Evolutionary conservation across 345 rosid genomes (phyloP).

Genomic region (Salix arbutifolia): DNA sequence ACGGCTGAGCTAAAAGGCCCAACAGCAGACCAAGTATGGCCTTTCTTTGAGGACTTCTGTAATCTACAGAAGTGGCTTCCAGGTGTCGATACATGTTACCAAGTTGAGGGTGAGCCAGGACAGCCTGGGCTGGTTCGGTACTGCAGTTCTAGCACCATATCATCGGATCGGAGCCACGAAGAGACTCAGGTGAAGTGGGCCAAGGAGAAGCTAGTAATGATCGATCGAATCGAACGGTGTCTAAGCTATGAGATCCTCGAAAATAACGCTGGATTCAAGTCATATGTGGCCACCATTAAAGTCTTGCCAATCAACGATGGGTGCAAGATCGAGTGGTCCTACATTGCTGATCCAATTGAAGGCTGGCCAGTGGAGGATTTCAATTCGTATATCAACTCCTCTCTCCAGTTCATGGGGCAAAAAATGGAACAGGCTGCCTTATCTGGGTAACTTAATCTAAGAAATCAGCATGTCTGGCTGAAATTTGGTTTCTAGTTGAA

Average conservation of each 20-base stretch:
- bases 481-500: no score
- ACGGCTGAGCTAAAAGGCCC: slow-evolving; percentile 2
- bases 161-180: background rate
- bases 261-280: slow-evolving; percentile 47
- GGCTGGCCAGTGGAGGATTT: slow-evolving; percentile 52
- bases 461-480: no score
- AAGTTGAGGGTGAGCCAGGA: slow-evolving; percentile 11
- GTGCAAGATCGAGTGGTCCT: slow-evolving; percentile 11
- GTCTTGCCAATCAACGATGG: slow-evolving; percentile 15
- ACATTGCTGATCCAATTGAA: slow-evolving; percentile 40
- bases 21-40: slow-evolving; percentile 23
- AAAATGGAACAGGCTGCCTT: slow-evolving; percentile 38
- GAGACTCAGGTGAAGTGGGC: background rate
- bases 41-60: slow-evolving; percentile 21
- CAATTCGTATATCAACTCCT: slow-evolving; percentile 21
- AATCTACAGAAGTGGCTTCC: slow-evolving; percentile 8
- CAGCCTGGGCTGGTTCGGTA: slow-evolving; percentile 18
- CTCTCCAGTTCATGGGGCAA: slow-evolving; percentile 43
- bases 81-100: background rate
- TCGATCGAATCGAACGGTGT: background rate
- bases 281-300: slow-evolving; percentile 42
- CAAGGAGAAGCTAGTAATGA: background rate
- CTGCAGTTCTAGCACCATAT: background rate
- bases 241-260: slow-evolving; percentile 31
- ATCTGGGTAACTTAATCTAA: background rate